These are phyloP conservation scores for Capsicum pubescens DNA, from an alignment of 257 asterid species.

Conservation along the genomic window DNA sequence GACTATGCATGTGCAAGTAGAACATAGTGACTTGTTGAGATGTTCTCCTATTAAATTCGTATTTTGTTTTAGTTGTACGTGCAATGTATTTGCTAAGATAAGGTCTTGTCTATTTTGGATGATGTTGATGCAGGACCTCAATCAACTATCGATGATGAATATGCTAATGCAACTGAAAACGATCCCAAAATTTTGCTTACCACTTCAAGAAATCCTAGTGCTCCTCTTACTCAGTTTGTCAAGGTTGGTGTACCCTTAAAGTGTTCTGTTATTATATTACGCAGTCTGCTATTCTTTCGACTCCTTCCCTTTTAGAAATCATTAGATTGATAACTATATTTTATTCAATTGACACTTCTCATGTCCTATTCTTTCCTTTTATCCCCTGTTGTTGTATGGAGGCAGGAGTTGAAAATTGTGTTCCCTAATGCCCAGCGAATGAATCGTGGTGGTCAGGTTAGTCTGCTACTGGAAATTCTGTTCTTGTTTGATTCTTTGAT, in stretches of 20 bases:
- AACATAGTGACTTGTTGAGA: neutral
- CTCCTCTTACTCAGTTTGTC: slow-evolving; percentile 92
- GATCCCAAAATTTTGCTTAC: slow-evolving; percentile 93
- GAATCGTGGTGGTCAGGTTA: slow-evolving; percentile 98
- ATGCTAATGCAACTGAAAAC: slow-evolving; percentile 71
- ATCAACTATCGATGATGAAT: slow-evolving; percentile 93
- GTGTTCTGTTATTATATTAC: neutral
- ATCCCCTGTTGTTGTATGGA: neutral
- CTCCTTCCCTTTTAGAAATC: neutral
- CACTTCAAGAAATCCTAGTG: slow-evolving; percentile 92
- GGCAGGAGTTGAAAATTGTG: slow-evolving; percentile 81
- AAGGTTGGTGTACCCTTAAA: slow-evolving; percentile 54
- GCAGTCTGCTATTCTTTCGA: neutral
- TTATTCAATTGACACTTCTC: neutral
- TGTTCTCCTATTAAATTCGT: neutral
- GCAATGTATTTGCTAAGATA: neutral
- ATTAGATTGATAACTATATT: neutral
- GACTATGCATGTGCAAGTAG: neutral
- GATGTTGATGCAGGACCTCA: slow-evolving; percentile 59
- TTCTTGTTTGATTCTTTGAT: slow-evolving; percentile 20
- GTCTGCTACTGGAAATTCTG: slow-evolving; percentile 32
- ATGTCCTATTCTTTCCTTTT: neutral
- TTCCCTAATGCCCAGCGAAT: slow-evolving; percentile 88
- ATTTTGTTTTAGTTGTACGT: neutral
- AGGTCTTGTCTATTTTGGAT: neutral